Percentiles rank a stretch among this genome's conserved stretches.
phyloP scores from a whole-genome alignment of 1,139 yeast species.

The Scheffersomyces quercinus region DNA sequence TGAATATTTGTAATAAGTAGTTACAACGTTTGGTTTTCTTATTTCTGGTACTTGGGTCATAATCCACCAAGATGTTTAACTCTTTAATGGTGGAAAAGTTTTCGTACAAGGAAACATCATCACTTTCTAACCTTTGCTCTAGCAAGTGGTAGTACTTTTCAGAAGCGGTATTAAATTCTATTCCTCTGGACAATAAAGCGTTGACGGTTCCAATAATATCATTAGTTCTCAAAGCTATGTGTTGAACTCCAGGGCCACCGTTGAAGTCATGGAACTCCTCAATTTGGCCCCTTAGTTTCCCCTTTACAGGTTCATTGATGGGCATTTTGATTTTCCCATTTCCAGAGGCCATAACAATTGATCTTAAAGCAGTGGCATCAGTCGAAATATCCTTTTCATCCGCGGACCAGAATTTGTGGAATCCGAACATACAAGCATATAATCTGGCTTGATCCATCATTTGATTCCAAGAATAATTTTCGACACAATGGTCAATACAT shows the following conservation, averaged over 20 bases:
- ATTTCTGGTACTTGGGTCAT: constrained; percentile 51
- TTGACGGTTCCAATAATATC: constrained; percentile 61
- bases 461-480: constrained; percentile 70
- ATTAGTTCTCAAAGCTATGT: constrained; percentile 65
- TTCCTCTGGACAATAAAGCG: constrained; percentile 57
- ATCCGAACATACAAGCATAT: constrained; percentile 66
- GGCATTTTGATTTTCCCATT: constrained; percentile 75
- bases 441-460: constrained; percentile 59
- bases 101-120: constrained; percentile 46
- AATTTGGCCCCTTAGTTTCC: constrained; percentile 68
- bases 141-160: constrained; percentile 55
- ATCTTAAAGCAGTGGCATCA: constrained; percentile 64
- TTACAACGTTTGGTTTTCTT: constrained; percentile 41
- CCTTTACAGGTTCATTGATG: constrained; percentile 77
- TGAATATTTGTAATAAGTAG: constrained; percentile 74
- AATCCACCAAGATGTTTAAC: constrained; percentile 68
- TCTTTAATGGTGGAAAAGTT: constrained; percentile 39
- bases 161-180: constrained; percentile 67
- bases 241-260: constrained; percentile 83
- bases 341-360: constrained; percentile 74
- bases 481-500: constrained; percentile 75
- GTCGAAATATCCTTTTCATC: constrained; percentile 76
- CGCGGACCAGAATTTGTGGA: constrained; percentile 81
- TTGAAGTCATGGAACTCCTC: constrained; percentile 78
- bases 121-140: constrained; percentile 37